Evolutionary conservation across 495 filamentous ascomycete genomes (phyloP), one percentile per base, ranked within the genome.

Genomic region (Penicillium verhagenii): DNA sequence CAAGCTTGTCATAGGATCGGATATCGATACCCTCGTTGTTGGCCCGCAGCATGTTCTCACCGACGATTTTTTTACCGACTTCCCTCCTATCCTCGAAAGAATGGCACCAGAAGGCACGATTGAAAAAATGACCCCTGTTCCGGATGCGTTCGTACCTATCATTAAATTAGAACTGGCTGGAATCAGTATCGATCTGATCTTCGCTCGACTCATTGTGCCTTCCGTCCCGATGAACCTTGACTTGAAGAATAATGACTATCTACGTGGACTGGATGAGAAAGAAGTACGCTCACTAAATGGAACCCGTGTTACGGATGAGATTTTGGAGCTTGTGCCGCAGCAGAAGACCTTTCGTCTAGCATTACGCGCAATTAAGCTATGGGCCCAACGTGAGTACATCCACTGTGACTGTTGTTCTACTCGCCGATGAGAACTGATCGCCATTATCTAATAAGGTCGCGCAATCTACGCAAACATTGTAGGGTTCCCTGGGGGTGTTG

Each of bases 391-490:
- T 85, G 68, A 64, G 80, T 65, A 16, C 10, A 16, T 2, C 11
- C 24, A 16, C 10, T 2, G n/a, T 35, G 35, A 4, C 19, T 19
- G 14, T 5, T 16, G 14, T n/a, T 24, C 23, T 21, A 43, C 18
- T 16, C 55, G 43, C 31, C 19, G 47, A n/a, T 14, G 7, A 5
- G 20, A 44, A 4, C 29, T 53, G 21, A 54, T n/a, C 3, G 13
- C 31, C 25, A 26, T 18, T 31, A 31, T n/a, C 13, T 11, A 8
- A 31, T 25, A 31, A 86, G 83, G 76, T 13, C 87, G 92, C 51
- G 94, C 90, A 10, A 89, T 97, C 16, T 97, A 97, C 67, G 88
- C 91, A 47, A 96, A 96, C 61, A 89, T 98, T 55, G 90, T 96
- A 52, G 94, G 94, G 14, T 98, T 92, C 59, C 95, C 94, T 9